These are phyloP conservation scores for Rubia peregrina DNA, from an alignment of 305 asterid genomes.

Conservation along the genomic window DNA sequence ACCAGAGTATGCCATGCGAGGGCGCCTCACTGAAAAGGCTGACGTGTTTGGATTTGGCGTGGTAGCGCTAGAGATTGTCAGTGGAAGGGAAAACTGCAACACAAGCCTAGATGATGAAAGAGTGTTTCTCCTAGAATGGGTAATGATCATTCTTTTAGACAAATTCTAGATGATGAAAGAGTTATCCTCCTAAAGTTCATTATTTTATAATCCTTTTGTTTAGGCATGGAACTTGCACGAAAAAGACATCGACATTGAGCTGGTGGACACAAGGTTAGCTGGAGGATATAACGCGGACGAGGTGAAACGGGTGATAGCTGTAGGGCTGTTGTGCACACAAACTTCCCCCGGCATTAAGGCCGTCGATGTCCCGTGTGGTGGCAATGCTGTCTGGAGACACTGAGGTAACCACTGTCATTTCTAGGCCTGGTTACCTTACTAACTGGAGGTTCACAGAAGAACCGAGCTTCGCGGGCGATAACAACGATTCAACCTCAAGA, in stretches of 20 bases:
- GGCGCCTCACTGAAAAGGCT: slow-evolving; percentile 74
- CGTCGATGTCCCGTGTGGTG: slow-evolving; percentile 82
- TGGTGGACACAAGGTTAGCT: slow-evolving; percentile 45
- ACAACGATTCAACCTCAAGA: slow-evolving; percentile 11
- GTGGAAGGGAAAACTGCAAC: slow-evolving; percentile 66
- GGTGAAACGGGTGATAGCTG: slow-evolving; percentile 51
- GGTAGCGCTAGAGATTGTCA: slow-evolving; percentile 60
- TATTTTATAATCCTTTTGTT: slow-evolving; percentile 8
- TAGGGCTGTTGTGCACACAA: slow-evolving; percentile 76
- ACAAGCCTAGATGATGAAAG: slow-evolving; percentile 40
- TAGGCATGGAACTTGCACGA: slow-evolving; percentile 90
- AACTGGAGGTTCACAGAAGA: slow-evolving; percentile 58
- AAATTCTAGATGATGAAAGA: not conserved
- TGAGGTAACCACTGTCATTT: slow-evolving; percentile 44
- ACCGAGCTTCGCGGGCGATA: slow-evolving; percentile 30
- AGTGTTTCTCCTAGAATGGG: slow-evolving; percentile 85
- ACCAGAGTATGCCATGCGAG: slow-evolving; percentile 85
- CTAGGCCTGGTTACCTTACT: slow-evolving; percentile 66
- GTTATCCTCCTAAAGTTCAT: not conserved
- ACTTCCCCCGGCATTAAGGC: slow-evolving; percentile 61
- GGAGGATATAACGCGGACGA: slow-evolving; percentile 33
- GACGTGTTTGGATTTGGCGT: slow-evolving; percentile 75
- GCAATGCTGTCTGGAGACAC: slow-evolving; percentile 82
- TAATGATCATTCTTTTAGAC: slow-evolving; percentile 12
- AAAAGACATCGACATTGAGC: slow-evolving; percentile 34